These are phyloP conservation scores for Backusella tuberculispora DNA, from an alignment of 192 early-diverging fungal genomes.

Conservation along the genomic window DNA sequence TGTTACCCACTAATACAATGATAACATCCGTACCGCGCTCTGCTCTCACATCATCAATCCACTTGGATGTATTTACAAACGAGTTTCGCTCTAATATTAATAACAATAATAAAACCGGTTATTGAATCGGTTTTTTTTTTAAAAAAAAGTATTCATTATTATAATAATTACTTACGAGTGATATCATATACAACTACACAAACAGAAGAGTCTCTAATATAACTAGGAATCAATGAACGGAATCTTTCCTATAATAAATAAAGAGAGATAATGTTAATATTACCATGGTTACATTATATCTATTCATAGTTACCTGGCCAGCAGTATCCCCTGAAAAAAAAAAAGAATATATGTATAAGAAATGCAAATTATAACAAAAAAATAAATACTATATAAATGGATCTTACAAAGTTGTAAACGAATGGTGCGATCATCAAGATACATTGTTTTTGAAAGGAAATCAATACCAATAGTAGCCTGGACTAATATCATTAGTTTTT, in stretches of 20 bases:
- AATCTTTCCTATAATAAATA: constrained; percentile 81
- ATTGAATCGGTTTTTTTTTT: not conserved
- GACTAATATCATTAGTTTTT: constrained; percentile 19
- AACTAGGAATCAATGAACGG: constrained; percentile 93
- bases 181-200: constrained; percentile 87
- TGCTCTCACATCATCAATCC: constrained; percentile 99
- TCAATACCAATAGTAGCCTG: constrained; percentile 98
- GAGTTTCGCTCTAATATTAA: constrained; percentile 82
- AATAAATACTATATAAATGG: not conserved
- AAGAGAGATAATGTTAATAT: not conserved
- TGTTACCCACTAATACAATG: constrained; percentile 98
- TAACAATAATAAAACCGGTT: not conserved
- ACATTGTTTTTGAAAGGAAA: constrained; percentile 98
- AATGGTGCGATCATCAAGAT: constrained; percentile 95
- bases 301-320: constrained; percentile 68
- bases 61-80: constrained; percentile 96
- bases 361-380: not conserved
- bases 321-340: constrained; percentile 85
- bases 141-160: constrained; percentile 28
- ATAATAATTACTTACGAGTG: constrained; percentile 79
- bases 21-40: constrained; percentile 99
- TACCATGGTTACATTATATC: not conserved
- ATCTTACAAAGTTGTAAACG: constrained; percentile 86
- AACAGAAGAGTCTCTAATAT: constrained; percentile 97
- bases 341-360: not conserved